Evolutionary conservation across 305 asterid genomes (phyloP), one percentile per base, ranked within the genome.

Genomic region (Fraxinus paxiana): DNA sequence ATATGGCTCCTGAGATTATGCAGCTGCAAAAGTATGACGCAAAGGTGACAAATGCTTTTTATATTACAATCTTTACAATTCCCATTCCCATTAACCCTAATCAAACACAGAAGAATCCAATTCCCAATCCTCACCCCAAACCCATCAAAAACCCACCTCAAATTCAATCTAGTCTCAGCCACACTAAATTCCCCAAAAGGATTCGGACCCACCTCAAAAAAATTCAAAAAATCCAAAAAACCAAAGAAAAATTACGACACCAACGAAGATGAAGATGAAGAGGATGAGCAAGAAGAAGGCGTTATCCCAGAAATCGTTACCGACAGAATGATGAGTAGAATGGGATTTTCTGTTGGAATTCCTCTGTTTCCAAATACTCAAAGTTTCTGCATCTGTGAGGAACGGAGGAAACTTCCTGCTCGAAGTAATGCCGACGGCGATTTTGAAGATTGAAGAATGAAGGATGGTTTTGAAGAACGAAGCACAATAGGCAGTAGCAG

Each of bases 1-100:
- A 94, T 89, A 96, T 96, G 99, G 99, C 99, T 88, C 99, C 99
- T 56, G 99, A 96, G 87, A 92, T 96, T 84, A 94, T 96, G 99
- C 97, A 88, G 85, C 88, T 80, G 80, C 92, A 90, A 84, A 94
- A 94, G 83, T 94, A 96, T 84, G 99, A 96, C 61, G 97, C 99
- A 56, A 96, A 96, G 96, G 99, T 96, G 89, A 88, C 82, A 75
- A n/a, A n/a, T n/a, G n/a, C n/a, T n/a, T n/a, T n/a, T n/a, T n/a
- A n/a, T n/a, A n/a, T n/a, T n/a, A n/a, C n/a, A n/a, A n/a, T 79
- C 90, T 6, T 72, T 83, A 34, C 82, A 84, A 20, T 38, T 79
- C 46, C 90, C 86, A 74, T 80, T 87, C 75, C 77, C 94, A 43
- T 54, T 84, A 69, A 73, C 87, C 73, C 80, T 90, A 74, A 74